A percentile compares a stretch with the other conserved stretches of the same genome.
phyloP scores from a whole-genome alignment of 208 protist genomes.

The Trypanosoma avium region DNA sequence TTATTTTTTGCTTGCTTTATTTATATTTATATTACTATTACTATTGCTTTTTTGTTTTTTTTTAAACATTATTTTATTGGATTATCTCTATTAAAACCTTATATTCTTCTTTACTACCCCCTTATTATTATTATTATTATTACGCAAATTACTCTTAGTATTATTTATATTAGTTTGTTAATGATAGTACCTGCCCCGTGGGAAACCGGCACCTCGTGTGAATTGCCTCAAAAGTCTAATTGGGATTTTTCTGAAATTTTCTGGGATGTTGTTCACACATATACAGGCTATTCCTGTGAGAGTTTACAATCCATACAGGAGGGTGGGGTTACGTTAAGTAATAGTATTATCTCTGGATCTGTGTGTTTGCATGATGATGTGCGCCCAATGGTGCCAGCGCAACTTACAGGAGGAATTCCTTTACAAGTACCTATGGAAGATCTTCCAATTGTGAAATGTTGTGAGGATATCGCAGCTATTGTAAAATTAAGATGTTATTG shows the following conservation, averaged over 20 bases:
- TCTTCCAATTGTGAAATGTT: constrained; percentile 18
- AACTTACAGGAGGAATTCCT: constrained; percentile 18
- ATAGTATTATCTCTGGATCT: constrained; percentile 41
- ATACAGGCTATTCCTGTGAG: constrained; percentile 45
- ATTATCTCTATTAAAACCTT: neutral
- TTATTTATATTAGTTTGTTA: neutral
- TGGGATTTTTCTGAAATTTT: constrained; percentile 14
- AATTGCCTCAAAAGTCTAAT: neutral
- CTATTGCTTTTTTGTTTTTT: too few species aligned
- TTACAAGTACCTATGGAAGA: constrained; percentile 14
- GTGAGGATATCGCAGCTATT: constrained; percentile 12
- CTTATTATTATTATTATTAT: too few species aligned
- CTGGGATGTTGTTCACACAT: constrained; percentile 60
- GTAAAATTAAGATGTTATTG: neutral
- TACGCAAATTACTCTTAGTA: neutral
- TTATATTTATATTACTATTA: too few species aligned
- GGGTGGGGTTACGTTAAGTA: constrained; percentile 35
- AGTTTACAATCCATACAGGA: constrained; percentile 47
- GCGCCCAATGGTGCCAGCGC: constrained; percentile 39
- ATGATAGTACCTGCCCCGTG: constrained; percentile 21
- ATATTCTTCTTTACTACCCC: neutral
- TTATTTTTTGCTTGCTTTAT: too few species aligned
- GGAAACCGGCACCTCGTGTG: neutral
- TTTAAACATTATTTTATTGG: too few species aligned
- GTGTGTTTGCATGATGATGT: constrained; percentile 47